Evolutionary conservation across 495 filamentous ascomycete genomes (phyloP), one percentile per base, ranked within the genome.

Genomic region (Apiosordaria backusii): DNA sequence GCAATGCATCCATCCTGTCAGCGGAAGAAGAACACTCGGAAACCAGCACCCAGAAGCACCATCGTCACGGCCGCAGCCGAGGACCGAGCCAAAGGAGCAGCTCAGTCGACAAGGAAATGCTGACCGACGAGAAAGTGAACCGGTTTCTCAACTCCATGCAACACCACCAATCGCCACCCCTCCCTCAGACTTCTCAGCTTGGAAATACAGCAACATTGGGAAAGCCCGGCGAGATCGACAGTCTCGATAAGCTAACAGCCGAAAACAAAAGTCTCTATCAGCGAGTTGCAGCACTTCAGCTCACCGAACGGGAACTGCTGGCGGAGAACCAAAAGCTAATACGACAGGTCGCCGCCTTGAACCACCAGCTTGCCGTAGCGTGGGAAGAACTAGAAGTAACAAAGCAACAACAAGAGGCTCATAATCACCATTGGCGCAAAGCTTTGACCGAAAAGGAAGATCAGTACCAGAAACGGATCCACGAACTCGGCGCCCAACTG

Each of bases 191-290:
- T 63, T 24, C 60, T 63, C 21, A 22, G 29, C 13, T 67, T 45
- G 35, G 35, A 45, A 6, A 45, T 13, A 7, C 35, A 1, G 9
- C 35, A 45, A 2, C 27, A 18, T 62, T 67, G 52, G 65, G 29
- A 0, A 58, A 62, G 24, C 65, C 61, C 19, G 22, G 24, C 1
- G 53, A 18, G 3, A 52, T 57, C 50, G 26, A 24, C 7, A 26
- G 52, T 19, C 29, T 62, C 5, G 26, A 23, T 13, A 60, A 70
- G 25, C 35, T 72, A 2, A 21, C 61, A n/a, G 62, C 57, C 22
- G 67, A 69, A 52, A 72, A 69, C 35, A 19, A 50, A 1, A 60
- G 62, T 10, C 35, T 72, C 5, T 64, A 72, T 16, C 65, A 72
- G 50, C 65, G 70, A 0, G 61, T 72, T 4, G 58, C 68, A 2